Percentiles rank a stretch among this genome's conserved stretches.
phyloP scores from a whole-genome alignment of 441 rosid genomes.

The Euphorbia corollata region DNA sequence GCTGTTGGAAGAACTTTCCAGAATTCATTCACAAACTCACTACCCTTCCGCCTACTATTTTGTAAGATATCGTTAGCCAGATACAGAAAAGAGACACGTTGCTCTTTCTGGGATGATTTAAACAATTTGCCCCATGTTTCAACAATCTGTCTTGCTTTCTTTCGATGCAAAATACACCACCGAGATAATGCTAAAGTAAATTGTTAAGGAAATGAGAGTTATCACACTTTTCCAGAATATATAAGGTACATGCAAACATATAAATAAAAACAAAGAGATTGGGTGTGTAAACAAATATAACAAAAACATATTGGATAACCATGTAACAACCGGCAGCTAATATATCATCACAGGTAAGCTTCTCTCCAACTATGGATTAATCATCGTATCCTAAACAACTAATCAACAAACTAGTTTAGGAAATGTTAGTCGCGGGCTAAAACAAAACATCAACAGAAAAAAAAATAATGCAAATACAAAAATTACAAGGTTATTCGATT shows the following conservation, averaged over 20 bases:
- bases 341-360: not conserved
- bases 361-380: not conserved
- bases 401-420: not conserved
- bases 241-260: not conserved
- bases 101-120: conserved; percentile 37
- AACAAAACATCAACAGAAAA: not conserved
- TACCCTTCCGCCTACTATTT: conserved; percentile 42
- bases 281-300: not conserved
- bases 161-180: conserved; percentile 48
- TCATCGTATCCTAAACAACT: not conserved
- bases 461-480: not conserved
- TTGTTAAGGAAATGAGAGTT: not conserved
- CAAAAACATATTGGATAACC: not conserved
- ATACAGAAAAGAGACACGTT: conserved; percentile 40
- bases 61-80: conserved; percentile 49
- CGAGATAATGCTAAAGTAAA: conserved; percentile 39
- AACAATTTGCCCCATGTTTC: conserved; percentile 42
- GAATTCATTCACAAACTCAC: conserved; percentile 48
- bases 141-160: conserved; percentile 44
- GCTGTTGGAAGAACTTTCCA: conserved; percentile 50
- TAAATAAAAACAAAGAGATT: not conserved
- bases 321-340: not conserved
- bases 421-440: not conserved
- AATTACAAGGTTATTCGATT: not conserved
- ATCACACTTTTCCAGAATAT: not conserved